Evolutionary conservation across 495 filamentous ascomycete species (phyloP), one percentile per base, ranked within the genome.

Genomic region (Penicillium canescens): DNA sequence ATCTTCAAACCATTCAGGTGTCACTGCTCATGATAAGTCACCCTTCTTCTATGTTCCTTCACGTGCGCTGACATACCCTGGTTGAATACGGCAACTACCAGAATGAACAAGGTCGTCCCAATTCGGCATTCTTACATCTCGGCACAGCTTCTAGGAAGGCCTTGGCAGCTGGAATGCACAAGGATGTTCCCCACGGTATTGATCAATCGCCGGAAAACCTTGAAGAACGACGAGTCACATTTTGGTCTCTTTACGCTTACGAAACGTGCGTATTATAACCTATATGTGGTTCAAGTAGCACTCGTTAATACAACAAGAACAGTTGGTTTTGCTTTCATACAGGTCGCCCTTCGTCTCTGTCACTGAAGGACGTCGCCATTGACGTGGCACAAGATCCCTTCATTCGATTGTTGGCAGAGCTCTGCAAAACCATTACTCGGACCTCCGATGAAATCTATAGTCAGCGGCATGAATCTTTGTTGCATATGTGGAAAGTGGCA

Each of bases 241-340:
- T 77, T 21, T 78, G 75, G 75, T 67, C 61, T 35, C 59, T 78
- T 3, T 77, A 64, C 45, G 48, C 69, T 21, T 76, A 69, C 40
- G 75, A 78, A 62, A 74, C 63, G 75, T 78, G 14, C 3, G 66
- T 46, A 8, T 16, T 3, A 21, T 16, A 10, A 0, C 21, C 16
- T 33, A 14, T 7, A 36, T 51, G 9, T 2, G 10, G 34, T 24
- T 8, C 2, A 23, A 21, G 26, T 3, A 18, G 11, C 4, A 14
- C 3, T 16, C 12, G 2, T 40, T 42, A 18, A 51, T 21, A 4
- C 35, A 1, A 26, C 11, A 26, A 18, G 18, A 18, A 24, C 37
- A 78, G 75, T 11, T 76, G 74, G 74, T 71, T 73, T 34, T 73
- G 71, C 42, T 76, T 76, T 40, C 68, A 73, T 42, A 43, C 68